Evolutionary conservation across 371 early-diverging fungal genomes (phyloP), one percentile per base, ranked within the genome.

Genomic region (Dipsacomyces acuminosporus): DNA sequence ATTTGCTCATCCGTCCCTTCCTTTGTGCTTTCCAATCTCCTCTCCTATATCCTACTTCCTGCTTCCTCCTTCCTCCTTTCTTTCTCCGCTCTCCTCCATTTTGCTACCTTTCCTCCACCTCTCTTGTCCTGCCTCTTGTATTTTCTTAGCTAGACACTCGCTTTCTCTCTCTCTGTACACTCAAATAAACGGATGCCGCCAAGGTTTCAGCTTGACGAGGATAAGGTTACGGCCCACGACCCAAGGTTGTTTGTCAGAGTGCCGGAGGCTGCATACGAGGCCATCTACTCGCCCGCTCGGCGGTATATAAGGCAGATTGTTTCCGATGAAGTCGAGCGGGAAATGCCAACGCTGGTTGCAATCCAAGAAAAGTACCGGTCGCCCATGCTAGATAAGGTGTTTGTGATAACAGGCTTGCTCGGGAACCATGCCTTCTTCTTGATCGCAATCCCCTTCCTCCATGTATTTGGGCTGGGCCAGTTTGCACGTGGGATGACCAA

Each of bases 341-440:
- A 70, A 35, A 53, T 52, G 41, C 54, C 70, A 2, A 24, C 15
- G 45, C 54, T 70, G 17, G 56, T 45, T 0, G 56, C 48, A 3
- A 65, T 70, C 20, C 70, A 70, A 30, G 41, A 36, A 11, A 41
- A 17, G 24, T 60, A 41, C 40, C 67, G 70, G 36, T 36, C 56
- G 7, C 54, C 69, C 1, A 35, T 40, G 2, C 55, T 69, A 20
- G 73, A 72, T 11, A 36, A 20, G 9, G 20, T 70, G 13, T 72
- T 72, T 51, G 46, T 72, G 15, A 42, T 60, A 21, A 60, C 71
- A 3, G 72, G 71, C 8, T 57, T 70, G 58, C 56, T 72, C 1
- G 73, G 76, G 6, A 75, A 76, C 50, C 76, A 76, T 48, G 49
- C 71, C 18, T 76, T 76, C 42, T 76, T 76, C 42, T 49, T 75